These are phyloP conservation scores for Rhynchosporium secalis DNA, from an alignment of 2,329 filamentous ascomycete species.

Conservation along the genomic window DNA sequence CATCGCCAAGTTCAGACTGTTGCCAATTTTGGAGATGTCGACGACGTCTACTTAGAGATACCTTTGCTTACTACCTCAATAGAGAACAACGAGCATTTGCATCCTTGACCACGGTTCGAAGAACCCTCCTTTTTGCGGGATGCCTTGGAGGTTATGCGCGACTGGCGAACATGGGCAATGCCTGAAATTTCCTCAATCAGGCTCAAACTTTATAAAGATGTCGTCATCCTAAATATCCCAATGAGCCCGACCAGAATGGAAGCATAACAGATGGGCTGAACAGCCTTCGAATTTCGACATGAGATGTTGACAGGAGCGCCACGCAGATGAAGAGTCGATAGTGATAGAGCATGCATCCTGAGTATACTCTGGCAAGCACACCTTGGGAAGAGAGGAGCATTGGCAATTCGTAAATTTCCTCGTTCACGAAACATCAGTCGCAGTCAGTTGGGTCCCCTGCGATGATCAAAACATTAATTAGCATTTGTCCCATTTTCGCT, in stretches of 20 bases:
- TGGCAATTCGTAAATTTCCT: neutral
- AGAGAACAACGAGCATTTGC: neutral
- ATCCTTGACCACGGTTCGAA: neutral
- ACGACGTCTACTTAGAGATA: neutral
- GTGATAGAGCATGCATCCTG: too few species aligned
- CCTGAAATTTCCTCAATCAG: neutral
- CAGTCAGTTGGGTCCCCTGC: slow-evolving; percentile 48
- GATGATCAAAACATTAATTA: too few species aligned
- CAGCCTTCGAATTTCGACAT: too few species aligned
- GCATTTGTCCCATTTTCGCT: too few species aligned
- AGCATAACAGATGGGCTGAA: too few species aligned
- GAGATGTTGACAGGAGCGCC: too few species aligned
- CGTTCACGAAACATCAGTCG: slow-evolving; percentile 25
- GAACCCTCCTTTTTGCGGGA: neutral
- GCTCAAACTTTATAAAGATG: too few species aligned
- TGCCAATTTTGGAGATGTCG: neutral
- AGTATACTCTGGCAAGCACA: too few species aligned
- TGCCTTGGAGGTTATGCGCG: neutral
- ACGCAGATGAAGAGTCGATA: too few species aligned
- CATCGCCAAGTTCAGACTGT: neutral
- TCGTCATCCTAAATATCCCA: too few species aligned
- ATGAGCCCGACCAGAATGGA: too few species aligned
- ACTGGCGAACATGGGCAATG: neutral
- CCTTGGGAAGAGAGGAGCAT: neutral
- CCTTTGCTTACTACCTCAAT: too few species aligned